Evolutionary conservation across 108 stramenopile species (phyloP), one percentile per base, ranked within the genome.

Genomic region (Cyclotella baltica): DNA sequence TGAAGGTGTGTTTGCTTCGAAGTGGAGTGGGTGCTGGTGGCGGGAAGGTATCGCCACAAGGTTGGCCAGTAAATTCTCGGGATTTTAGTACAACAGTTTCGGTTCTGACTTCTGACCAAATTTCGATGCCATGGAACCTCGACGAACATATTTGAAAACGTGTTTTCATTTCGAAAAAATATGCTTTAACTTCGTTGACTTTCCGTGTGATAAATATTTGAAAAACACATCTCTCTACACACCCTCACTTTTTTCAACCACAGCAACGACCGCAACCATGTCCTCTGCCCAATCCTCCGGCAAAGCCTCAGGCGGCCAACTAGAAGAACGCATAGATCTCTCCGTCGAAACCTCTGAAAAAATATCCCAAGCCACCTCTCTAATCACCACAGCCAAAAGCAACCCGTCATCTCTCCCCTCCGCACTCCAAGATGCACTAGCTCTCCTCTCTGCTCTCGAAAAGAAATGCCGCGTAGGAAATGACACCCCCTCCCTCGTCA

Each of bases 381-480:
- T 96, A 62, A 82, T 87, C 31, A 16, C 4, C 11, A 67, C 65
- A 1, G 65, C 65, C 28, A 20, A 38, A 10, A 23, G 27, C 37
- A 23, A 38, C 37, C 23, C 64, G 3, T 5, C 59, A 1, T 64
- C 82, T 34, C 70, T 75, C 40, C 73, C 81, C 67, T 52, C 73
- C 52, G 72, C 70, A 2, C 76, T 96, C 33, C 29, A 29, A 50
- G n/a, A 66, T 27, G 72, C 70, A 2, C 79, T 96, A 22, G 35
- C 71, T n/a, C 65, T 96, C 50, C 73, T 96, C 58, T 69, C 87
- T 2, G 93, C 92, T 10, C 77, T 92, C 51, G 95, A 96, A 71
- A 96, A 96, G 70, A 86, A 86, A 47, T 93, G 93, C 74, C 90
- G 95, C 19, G 85, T 88, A 16, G 93, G 93, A 10, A 96, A 96